phyloP scores from a whole-genome alignment of 192 early-diverging fungal genomes.

The Borealophlyctis nickersoniae region DNA sequence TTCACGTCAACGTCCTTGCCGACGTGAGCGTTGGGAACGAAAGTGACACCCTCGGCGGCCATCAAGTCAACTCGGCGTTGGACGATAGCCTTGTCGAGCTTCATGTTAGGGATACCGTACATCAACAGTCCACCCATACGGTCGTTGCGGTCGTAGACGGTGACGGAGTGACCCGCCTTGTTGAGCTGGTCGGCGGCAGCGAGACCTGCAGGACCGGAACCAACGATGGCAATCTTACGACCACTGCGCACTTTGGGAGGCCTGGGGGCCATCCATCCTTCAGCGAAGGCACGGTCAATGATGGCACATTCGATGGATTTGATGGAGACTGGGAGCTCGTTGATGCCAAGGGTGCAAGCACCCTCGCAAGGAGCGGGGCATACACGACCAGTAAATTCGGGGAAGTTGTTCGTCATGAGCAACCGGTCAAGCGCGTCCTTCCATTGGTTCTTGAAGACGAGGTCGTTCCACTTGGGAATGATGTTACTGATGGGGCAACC shows the following conservation, averaged over 20 bases:
- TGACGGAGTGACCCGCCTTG: constrained; percentile 90
- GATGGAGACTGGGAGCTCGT: constrained; percentile 90
- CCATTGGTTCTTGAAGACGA: constrained; percentile 96
- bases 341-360: constrained; percentile 93
- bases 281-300: constrained; percentile 93
- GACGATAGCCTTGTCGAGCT: constrained; percentile 95
- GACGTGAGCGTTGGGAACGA: constrained; percentile 84
- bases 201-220: constrained; percentile 94
- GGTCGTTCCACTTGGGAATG: constrained; percentile 99
- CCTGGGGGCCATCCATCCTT: constrained; percentile 93
- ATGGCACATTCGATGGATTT: constrained; percentile 98
- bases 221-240: constrained; percentile 81
- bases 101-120: constrained; percentile 99
- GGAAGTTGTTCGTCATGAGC: constrained; percentile 98
- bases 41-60: constrained; percentile 89
- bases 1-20: constrained; percentile 77
- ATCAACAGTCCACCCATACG: constrained; percentile 92
- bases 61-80: constrained; percentile 92
- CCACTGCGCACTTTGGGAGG: constrained; percentile 80
- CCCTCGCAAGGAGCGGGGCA: constrained; percentile 98
- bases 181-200: constrained; percentile 97
- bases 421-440: constrained; percentile 89
- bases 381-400: constrained; percentile 98
- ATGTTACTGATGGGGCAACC: constrained; percentile 99
- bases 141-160: constrained; percentile 97